These are phyloP conservation scores for Adansonia madagascariensis DNA, from an alignment of 441 rosid species.

Conservation along the genomic window DNA sequence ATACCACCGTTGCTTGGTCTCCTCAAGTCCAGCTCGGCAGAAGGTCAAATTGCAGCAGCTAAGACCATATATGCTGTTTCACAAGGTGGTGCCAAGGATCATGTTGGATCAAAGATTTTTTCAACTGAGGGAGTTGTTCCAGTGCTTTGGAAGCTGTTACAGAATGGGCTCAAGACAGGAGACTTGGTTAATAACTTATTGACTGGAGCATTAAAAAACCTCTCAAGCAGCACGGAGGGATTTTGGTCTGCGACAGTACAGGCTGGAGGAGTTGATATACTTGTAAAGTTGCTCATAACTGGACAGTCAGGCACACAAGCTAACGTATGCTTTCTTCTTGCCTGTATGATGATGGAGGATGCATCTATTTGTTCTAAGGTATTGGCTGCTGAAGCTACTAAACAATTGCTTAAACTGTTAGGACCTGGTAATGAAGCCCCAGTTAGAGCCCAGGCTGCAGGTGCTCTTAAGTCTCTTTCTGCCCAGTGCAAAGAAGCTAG, in stretches of 20 bases:
- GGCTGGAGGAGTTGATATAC: conserved; percentile 98
- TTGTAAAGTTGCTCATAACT: conserved; percentile 86
- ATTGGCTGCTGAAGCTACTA: conserved; percentile 86
- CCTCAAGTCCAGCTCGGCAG: conserved; percentile 94
- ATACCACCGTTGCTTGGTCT: conserved; percentile 99
- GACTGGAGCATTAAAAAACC: conserved; percentile 94
- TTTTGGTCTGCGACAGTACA: conserved; percentile 90
- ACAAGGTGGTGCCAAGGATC: conserved; percentile 95
- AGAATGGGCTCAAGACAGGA: conserved; percentile 75
- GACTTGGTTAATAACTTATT: conserved; percentile 84
- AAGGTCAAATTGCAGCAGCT: conserved; percentile 98
- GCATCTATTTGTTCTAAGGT: conserved; percentile 86
- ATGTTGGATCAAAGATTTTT: conserved; percentile 98
- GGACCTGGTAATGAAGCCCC: conserved; percentile 96
- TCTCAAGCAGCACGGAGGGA: conserved; percentile 91
- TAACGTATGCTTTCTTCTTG: conserved; percentile 95
- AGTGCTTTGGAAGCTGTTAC: conserved; percentile 86
- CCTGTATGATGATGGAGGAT: conserved; percentile 96
- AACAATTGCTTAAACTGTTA: conserved; percentile 84
- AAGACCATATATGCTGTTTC: conserved; percentile 97
- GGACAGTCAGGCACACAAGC: conserved; percentile 88
- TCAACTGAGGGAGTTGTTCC: conserved; percentile 99
- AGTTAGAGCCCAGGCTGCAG: conserved; percentile 99
- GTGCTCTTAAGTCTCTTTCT: conserved; percentile 96
- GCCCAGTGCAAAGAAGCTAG: conserved; percentile 94